These are phyloP conservation scores for Vanderwaltozyma tropicalis DNA, from an alignment of 805 yeast species.

Conservation along the genomic window DNA sequence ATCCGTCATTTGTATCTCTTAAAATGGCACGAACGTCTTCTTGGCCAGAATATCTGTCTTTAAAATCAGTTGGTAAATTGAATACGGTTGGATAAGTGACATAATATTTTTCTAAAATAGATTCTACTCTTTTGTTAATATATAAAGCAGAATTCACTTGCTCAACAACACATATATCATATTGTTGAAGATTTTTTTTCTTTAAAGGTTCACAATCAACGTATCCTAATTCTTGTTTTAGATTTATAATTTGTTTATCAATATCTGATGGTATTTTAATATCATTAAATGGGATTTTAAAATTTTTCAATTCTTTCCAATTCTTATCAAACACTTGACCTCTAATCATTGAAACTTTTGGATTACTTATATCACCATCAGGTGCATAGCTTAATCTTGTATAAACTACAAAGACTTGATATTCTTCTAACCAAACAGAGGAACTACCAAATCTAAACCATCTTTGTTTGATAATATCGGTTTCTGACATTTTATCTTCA, in stretches of 20 bases:
- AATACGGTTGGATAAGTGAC: constrained; percentile 6
- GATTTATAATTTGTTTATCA: background rate
- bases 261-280: constrained; percentile 2
- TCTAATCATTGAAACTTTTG: constrained; percentile 1
- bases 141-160: constrained; percentile 10
- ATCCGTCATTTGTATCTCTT: background rate
- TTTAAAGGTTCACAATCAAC: constrained; percentile 3
- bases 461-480: constrained; percentile 4
- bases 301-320: constrained; percentile 8
- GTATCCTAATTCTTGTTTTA: constrained; percentile 1
- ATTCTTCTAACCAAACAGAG: constrained; percentile 24
- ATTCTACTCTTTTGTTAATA: constrained; percentile 3
- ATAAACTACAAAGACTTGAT: constrained; percentile 37
- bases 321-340: constrained; percentile 7
- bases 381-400: background rate
- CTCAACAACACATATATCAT: constrained; percentile 17
- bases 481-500: constrained; percentile 1
- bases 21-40: constrained; percentile 7
- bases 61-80: constrained; percentile 1
- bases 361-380: background rate
- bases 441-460: constrained; percentile 28
- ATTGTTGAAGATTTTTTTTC: constrained; percentile 9
- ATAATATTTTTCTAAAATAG: constrained; percentile 3
- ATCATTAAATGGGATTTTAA: constrained; percentile 4
- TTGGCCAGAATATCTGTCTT: constrained; percentile 3